Evolutionary conservation across 2,329 filamentous ascomycete species (phyloP).

Genomic region (Penicillium sumatraense): DNA sequence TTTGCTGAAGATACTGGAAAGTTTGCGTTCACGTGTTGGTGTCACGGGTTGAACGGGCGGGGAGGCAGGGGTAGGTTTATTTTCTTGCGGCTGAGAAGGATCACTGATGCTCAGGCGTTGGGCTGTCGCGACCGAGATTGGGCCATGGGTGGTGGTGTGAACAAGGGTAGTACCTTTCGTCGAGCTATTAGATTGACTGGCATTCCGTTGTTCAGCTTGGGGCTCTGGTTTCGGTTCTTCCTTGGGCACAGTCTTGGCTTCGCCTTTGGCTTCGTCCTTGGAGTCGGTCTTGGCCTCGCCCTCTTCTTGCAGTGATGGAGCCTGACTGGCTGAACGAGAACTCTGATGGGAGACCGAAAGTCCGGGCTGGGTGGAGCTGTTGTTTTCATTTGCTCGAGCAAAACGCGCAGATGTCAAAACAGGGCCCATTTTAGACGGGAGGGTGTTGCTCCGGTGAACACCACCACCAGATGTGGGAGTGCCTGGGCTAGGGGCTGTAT

Average conservation of each 20-base stretch:
- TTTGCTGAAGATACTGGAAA: constrained; percentile 70
- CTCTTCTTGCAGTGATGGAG: constrained; percentile 29
- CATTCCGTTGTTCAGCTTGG: constrained; percentile 5
- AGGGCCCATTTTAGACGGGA: constrained; percentile 88
- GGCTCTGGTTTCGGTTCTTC: background rate
- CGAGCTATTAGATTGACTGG: constrained; percentile 14
- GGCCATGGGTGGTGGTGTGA: constrained; percentile 40
- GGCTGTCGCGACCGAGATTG: constrained; percentile 28
- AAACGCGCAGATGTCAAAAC: constrained; percentile 71
- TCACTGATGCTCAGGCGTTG: constrained; percentile 21
- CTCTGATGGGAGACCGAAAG: constrained; percentile 35
- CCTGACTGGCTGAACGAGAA: constrained; percentile 36
- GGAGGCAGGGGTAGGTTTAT: constrained; percentile 53
- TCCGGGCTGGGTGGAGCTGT: constrained; percentile 45
- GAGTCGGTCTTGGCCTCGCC: background rate
- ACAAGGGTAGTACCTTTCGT: constrained; percentile 28
- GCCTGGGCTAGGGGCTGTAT: constrained; percentile 70
- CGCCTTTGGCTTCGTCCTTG: constrained; percentile 3
- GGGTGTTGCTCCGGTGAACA: constrained; percentile 83
- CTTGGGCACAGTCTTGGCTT: background rate
- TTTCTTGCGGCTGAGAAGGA: constrained; percentile 36
- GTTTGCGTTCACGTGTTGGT: constrained; percentile 67
- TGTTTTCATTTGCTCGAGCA: constrained; percentile 58
- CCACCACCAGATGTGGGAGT: constrained; percentile 60
- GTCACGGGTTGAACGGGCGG: constrained; percentile 52